Percentiles rank a stretch among this genome's conserved stretches.
These are phyloP conservation scores for Chrysoporthe cubensis DNA, from an alignment of 2,329 filamentous ascomycete genomes.

Conservation along the genomic window DNA sequence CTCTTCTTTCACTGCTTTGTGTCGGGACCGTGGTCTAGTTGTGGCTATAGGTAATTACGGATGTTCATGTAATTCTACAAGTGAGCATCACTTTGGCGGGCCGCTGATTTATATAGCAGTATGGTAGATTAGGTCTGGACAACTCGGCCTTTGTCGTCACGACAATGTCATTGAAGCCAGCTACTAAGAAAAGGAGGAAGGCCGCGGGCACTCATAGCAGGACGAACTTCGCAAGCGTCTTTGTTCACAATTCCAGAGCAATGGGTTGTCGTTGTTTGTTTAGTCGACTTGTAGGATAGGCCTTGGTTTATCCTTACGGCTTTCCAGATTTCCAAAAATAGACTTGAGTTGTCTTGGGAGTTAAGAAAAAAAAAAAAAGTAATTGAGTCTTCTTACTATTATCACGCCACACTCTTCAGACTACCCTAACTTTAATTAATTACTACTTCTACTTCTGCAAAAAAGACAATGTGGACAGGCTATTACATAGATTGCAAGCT, in stretches of 20 bases:
- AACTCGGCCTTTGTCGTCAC: not conserved
- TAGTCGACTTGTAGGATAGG: too few species aligned
- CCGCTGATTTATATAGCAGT: not conserved
- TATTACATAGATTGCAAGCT: too few species aligned
- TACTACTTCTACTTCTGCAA: too few species aligned
- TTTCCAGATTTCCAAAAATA: not conserved
- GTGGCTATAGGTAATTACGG: not conserved
- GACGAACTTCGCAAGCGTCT: not conserved
- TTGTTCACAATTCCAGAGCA: not conserved
- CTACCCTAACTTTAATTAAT: too few species aligned
- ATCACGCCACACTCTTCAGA: too few species aligned
- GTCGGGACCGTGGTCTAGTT: not conserved
- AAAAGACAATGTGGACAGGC: too few species aligned
- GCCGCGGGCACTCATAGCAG: not conserved
- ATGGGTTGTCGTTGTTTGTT: not conserved
- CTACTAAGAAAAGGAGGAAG: not conserved
- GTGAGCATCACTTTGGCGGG: not conserved
- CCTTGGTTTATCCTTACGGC: not conserved
- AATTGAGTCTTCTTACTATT: too few species aligned
- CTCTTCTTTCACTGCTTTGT: not conserved
- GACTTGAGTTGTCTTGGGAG: not conserved
- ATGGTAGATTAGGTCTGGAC: not conserved
- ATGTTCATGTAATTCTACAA: not conserved
- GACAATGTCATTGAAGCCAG: not conserved
- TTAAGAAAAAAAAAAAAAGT: too few species aligned